A percentile compares a stretch with the other conserved stretches of the same genome.
These are phyloP conservation scores for Cryptosporidium viatorum DNA, from an alignment of 169 alveolate species.

Conservation along the genomic window DNA sequence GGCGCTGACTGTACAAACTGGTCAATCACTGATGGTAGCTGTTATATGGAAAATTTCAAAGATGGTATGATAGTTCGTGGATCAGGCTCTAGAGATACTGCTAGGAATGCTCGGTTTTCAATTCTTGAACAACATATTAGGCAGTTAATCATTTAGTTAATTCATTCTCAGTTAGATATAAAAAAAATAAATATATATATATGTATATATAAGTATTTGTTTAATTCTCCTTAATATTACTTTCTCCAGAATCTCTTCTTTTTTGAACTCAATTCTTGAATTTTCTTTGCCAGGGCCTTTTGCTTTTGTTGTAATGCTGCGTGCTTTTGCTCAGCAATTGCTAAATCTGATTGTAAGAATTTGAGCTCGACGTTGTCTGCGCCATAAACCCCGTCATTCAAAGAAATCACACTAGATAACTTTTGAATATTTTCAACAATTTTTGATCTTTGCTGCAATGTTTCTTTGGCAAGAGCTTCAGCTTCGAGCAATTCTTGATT, in stretches of 20 bases:
- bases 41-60: constrained; percentile 63
- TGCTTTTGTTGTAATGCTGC: constrained; percentile 32
- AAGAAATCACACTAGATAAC: constrained; percentile 30
- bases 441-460: constrained; percentile 29
- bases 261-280: constrained; percentile 19
- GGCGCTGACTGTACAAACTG: constrained; percentile 40
- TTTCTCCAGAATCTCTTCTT: constrained; percentile 31
- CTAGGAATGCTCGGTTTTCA: constrained; percentile 67
- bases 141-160: constrained; percentile 46
- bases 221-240: neutral
- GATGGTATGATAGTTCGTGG: constrained; percentile 76
- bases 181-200: neutral
- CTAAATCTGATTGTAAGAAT: constrained; percentile 59
- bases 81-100: constrained; percentile 74
- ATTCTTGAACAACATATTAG: constrained; percentile 72
- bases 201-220: neutral
- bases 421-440: constrained; percentile 45
- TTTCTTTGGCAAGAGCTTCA: constrained; percentile 35
- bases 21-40: constrained; percentile 71
- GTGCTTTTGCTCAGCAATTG: constrained; percentile 61
- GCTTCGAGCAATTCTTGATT: constrained; percentile 46
- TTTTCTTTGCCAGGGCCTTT: constrained; percentile 4
- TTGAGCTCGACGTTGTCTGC: constrained; percentile 53
- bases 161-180: neutral
- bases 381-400: constrained; percentile 16